Conservation (phyloP, 2,329 filamentous ascomycete genomes). For the Stenocarpella maydis region DNA sequence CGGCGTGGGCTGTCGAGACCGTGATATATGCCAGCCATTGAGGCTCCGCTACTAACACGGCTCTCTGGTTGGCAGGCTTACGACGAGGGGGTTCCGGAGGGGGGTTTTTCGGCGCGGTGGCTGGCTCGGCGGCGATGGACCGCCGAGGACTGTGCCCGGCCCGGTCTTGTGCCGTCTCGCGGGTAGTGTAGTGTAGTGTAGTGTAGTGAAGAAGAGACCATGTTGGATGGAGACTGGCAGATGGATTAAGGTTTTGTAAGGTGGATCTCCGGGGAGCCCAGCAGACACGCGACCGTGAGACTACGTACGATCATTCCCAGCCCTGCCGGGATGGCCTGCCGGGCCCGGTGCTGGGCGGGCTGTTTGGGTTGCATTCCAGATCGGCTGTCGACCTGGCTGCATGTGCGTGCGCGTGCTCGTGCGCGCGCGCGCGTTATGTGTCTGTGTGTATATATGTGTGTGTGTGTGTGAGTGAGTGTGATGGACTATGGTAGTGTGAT, state of each 20-base stretch:
- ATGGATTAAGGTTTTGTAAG: constrained; percentile 7
- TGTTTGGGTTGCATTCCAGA: constrained; percentile 14
- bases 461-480: not conserved
- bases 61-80: too few relatives aligned
- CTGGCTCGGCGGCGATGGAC: not conserved
- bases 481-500: too few relatives aligned
- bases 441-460: too few relatives aligned
- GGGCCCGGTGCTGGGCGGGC: not conserved
- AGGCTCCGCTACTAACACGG: constrained; percentile 5
- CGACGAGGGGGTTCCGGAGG: too few relatives aligned
- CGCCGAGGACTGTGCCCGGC: not conserved
- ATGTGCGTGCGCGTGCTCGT: not conserved
- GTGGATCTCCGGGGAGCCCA: constrained; percentile 16
- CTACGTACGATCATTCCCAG: not conserved
- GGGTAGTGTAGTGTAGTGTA: not conserved
- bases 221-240: not conserved
- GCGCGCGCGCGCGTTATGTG: too few relatives aligned
- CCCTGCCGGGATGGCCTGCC: constrained; percentile 22
- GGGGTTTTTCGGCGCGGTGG: too few relatives aligned
- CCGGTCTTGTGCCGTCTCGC: not conserved
- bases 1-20: not conserved
- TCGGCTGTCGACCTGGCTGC: constrained; percentile 14
- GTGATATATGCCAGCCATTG: not conserved
- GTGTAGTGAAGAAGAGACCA: not conserved
- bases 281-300: not conserved